Base-by-base conservation (phyloP, 768 basidiomycete genomes). In the Termitomyces sp. region DNA sequence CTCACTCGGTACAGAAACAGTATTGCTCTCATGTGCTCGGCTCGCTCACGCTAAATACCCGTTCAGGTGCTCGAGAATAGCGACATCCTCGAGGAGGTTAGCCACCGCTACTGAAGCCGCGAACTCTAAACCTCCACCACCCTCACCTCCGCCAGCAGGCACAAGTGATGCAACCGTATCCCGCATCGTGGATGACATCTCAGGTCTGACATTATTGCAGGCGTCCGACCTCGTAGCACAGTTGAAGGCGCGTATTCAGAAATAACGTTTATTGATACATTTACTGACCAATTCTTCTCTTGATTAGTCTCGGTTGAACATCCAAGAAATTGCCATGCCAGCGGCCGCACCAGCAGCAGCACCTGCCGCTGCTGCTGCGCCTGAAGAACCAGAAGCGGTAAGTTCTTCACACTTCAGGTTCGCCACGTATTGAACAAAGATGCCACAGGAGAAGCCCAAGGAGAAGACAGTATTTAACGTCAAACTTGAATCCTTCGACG, bases 381-480 rank as follows among this genome's bases (percentile, higher is more conserved):
- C 74, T 1, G 90, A 88, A 54, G 86, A 83, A 58, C 80, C 85
- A 50, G 77, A 77, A 17, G 85, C 85, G 71, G 90, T 90, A 60
- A 55, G 82, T 70, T 32, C 30, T 26, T 51, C 28, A 21, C 32
- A 28, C n/a, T 2, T 2, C 32, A 12, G 43, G 8, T 15, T 21
- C 22, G 2, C 40, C n/a, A 24, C 14, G n/a, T 64, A 37, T 34
- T 57, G 12, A 55, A 42, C 22, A 42, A 8, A n/a, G n/a, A 8
- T 2, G 32, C 24, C 55, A 21, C 59, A 93, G 87, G 93, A 93
- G 71, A 97, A 95, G 67, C 94, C 94, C 47, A 98, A 97, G 75
- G 97, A 98, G 77, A 98, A 98, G 85, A 97, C 94, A 17, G 80
- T 95, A 34, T 99, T 99, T 76, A 95, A 87, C 64, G 89, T 98